A percentile compares a stretch with the other conserved stretches of the same genome.
Conservation (phyloP, 306 rosid genomes). For the Potentilla sterilis region DNA sequence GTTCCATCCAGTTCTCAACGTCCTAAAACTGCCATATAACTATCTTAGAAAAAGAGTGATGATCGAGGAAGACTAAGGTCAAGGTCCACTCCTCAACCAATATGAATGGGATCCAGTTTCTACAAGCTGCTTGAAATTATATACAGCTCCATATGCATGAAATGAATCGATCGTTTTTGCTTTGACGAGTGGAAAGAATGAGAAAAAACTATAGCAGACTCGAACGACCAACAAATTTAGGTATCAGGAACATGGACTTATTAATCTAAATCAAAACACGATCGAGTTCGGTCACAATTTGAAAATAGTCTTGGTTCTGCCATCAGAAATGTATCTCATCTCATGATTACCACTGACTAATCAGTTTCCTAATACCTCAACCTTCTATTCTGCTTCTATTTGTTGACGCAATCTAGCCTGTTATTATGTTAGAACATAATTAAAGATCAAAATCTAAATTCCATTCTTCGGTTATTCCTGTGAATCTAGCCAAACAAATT, state of each 20-base stretch:
- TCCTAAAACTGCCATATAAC: constrained; percentile 36
- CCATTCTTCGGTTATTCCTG: not conserved
- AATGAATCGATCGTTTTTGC: not conserved
- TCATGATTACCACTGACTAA: not conserved
- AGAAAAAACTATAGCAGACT: not conserved
- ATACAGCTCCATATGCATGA: not conserved
- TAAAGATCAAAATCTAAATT: not conserved
- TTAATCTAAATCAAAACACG: not conserved
- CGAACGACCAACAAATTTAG: not conserved
- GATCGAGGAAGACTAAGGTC: not conserved
- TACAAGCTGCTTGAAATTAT: not conserved
- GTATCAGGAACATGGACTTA: not conserved
- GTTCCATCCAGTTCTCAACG: constrained; percentile 29
- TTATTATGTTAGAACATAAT: not conserved
- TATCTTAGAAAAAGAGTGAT: not conserved
- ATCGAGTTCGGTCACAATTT: not conserved
- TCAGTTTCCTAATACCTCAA: not conserved
- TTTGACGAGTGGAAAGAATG: not conserved
- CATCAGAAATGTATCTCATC: not conserved
- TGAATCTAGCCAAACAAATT: not conserved
- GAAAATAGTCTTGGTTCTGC: not conserved
- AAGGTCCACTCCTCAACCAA: not conserved
- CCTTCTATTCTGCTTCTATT: not conserved
- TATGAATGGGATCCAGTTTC: not conserved
- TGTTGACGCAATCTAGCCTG: not conserved